phyloP scores from a whole-genome alignment of 306 rosid genomes.

The Hylodesmum podocarpum region DNA sequence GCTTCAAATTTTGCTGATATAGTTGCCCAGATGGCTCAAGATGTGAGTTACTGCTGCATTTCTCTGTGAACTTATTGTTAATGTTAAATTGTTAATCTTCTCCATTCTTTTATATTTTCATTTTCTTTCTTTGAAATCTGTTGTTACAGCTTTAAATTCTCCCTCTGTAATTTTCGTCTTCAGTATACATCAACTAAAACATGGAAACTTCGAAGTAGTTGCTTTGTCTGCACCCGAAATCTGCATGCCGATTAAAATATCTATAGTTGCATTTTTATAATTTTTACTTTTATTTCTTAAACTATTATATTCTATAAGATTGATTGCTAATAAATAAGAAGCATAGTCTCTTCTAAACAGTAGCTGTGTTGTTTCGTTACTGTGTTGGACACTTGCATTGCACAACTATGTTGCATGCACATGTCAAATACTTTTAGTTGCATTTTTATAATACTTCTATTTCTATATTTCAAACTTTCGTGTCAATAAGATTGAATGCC shows the following conservation, averaged over 20 bases:
- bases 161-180: background rate
- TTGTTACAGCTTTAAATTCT: background rate
- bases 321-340: background rate
- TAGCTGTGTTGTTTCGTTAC: background rate
- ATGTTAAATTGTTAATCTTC: background rate
- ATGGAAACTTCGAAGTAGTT: background rate
- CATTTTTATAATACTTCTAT: background rate
- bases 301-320: background rate
- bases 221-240: background rate
- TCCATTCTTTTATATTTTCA: background rate
- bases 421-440: too few species aligned
- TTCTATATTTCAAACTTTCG: too few species aligned
- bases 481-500: too few species aligned
- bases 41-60: slow-evolving; percentile 60
- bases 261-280: background rate
- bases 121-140: background rate
- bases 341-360: background rate
- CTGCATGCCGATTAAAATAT: background rate
- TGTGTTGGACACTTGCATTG: too few species aligned
- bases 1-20: slow-evolving; percentile 86
- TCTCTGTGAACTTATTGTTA: background rate
- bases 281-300: background rate
- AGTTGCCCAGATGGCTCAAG: slow-evolving; percentile 95
- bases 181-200: background rate
- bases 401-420: background rate